Conservation (phyloP, 257 asterid species). For the Scutellaria galericulata region DNA sequence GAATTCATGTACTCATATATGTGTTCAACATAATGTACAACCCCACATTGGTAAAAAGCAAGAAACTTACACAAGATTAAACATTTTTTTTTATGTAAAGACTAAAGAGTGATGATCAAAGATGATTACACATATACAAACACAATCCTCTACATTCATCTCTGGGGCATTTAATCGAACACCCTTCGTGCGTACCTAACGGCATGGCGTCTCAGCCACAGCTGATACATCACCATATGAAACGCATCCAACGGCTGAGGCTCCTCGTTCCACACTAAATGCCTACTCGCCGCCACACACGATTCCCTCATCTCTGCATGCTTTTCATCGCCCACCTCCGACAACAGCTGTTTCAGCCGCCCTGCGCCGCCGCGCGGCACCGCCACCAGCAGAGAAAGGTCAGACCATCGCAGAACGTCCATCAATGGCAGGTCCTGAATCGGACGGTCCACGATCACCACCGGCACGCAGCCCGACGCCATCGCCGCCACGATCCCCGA, state of each 20-base stretch:
- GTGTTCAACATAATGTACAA: background rate
- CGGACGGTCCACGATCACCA: conserved; percentile 77
- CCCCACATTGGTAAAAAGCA: background rate
- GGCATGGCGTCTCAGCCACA: conserved; percentile 87
- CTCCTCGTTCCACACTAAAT: conserved; percentile 76
- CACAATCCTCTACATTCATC: background rate
- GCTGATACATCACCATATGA: conserved; percentile 85
- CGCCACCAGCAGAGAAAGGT: conserved; percentile 58
- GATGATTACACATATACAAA: background rate
- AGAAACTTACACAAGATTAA: background rate
- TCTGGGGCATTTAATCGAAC: background rate
- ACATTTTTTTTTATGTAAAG: too few relatives aligned
- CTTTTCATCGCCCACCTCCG: conserved; percentile 53
- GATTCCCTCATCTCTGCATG: conserved; percentile 57
- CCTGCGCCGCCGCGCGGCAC: conserved; percentile 47
- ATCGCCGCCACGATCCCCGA: conserved; percentile 62
- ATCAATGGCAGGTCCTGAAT: conserved; percentile 86
- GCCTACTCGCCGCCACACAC: conserved; percentile 69
- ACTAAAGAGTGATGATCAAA: background rate
- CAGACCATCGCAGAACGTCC: conserved; percentile 81
- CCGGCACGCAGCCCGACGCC: conserved; percentile 86
- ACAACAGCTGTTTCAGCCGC: conserved; percentile 64
- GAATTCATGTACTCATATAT: too few relatives aligned
- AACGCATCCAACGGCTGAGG: conserved; percentile 80
- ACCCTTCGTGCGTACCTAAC: conserved; percentile 75